Evolutionary conservation across 2,329 filamentous ascomycete species (phyloP), one percentile per base, ranked within the genome.

Genomic region (Clarireedia sp.): DNA sequence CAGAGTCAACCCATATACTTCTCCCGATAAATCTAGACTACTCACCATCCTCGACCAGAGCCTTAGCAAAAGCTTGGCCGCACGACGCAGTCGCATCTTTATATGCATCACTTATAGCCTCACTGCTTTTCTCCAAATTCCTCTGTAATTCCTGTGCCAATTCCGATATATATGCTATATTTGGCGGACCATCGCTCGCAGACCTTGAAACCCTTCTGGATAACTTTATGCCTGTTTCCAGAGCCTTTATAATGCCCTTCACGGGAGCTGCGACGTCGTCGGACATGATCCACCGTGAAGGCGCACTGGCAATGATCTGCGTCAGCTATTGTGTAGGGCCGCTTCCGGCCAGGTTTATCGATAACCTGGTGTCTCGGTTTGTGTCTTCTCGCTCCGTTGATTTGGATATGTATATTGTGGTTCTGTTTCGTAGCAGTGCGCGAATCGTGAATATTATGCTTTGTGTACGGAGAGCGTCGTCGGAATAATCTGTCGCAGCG

Each of bases 11-110:
- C 44, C 52, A 50, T n/a, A 45, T 21, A 53, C 16, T 14, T 14
- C 19, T 40, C 21, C 23, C 44, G 12, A 16, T 36, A 19, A 51
- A 53, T 21, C 26, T 16, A 5, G 17, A 48, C n/a, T 8, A 63
- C 66, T 55, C 41, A 65, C 65, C 56, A 59, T 68, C 64, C 19
- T 66, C 60, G 23, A 61, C 44, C 46, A 68, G 58, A 14, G 62
- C 58, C 47, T 56, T 56, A 14, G 58, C 51, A 54, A 67, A 68
- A 29, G 54, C 51, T 37, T 63, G 51, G 10, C 66, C 65, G 45
- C 58, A 64, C 48, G 54, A 53, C 36, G 54, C 57, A 12, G 60
- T 50, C 38, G 58, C 50, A 41, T 65, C 57, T 45, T 48, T 55
- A 40, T 68, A 68, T 10, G 64, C 60, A 57, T 63, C 62, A n/a